Conservation (phyloP, 1,139 yeast species). For the Blastobotrys buckinghamii region DNA sequence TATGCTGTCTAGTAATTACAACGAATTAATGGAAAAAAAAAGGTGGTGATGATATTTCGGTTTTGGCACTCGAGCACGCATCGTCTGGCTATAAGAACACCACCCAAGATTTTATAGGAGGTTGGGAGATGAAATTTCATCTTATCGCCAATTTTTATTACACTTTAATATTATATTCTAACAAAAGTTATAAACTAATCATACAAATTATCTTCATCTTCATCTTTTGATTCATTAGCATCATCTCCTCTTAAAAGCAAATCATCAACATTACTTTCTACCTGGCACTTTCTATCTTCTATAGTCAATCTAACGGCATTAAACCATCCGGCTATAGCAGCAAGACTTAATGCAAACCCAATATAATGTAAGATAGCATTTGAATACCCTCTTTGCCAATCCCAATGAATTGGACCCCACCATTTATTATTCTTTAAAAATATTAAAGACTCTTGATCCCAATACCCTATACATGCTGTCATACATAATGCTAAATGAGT, state of each 20-base stretch:
- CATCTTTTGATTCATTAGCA: background rate
- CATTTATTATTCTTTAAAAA: background rate
- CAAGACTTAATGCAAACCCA: background rate
- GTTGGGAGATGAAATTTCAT: no score
- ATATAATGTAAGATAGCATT: background rate
- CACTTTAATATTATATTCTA: no score
- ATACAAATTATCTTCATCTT: background rate
- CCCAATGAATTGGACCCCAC: background rate
- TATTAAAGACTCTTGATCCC: background rate
- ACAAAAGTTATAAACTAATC: background rate
- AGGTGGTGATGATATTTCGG: no score
- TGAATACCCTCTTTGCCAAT: background rate
- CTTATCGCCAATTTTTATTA: no score
- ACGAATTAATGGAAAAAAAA: no score
- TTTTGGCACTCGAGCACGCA: no score
- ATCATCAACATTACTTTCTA: background rate
- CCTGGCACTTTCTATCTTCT: background rate
- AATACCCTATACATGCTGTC: background rate
- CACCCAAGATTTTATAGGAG: no score
- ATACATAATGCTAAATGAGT: background rate
- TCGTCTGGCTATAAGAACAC: no score
- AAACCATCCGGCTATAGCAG: background rate
- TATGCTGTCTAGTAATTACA: background rate
- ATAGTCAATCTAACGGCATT: background rate
- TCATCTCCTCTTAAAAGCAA: background rate